Conservation (phyloP, 805 yeast genomes). For the Ogataea degrootiae region DNA sequence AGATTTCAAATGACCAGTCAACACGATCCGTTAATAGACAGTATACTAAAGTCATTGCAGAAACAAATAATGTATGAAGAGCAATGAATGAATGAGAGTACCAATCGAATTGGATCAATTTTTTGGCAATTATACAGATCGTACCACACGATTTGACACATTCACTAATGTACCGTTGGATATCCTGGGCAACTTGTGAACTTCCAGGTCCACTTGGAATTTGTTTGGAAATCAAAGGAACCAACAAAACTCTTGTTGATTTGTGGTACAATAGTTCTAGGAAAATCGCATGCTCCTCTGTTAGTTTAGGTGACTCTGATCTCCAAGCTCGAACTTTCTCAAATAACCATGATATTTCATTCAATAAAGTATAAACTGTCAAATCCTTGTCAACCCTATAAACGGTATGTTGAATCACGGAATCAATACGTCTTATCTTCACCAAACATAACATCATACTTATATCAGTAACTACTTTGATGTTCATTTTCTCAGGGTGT, state of each 20-base stretch:
- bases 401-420: conserved; percentile 14
- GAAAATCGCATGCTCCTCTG: conserved; percentile 11
- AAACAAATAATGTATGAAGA: conserved; percentile 17
- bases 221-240: conserved; percentile 15
- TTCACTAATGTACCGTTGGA: conserved; percentile 12
- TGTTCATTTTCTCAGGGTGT: conserved; percentile 14
- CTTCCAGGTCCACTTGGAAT: not conserved
- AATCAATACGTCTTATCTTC: conserved; percentile 16
- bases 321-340: conserved; percentile 13
- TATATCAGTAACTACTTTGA: conserved; percentile 14
- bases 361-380: conserved; percentile 6
- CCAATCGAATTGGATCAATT: conserved; percentile 18
- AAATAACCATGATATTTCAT: conserved; percentile 8
- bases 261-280: conserved; percentile 17
- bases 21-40: conserved; percentile 16
- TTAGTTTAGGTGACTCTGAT: conserved; percentile 10
- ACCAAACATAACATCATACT: conserved; percentile 9
- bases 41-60: conserved; percentile 22
- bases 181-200: not conserved
- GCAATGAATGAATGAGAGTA: conserved; percentile 22
- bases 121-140: conserved; percentile 18
- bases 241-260: conserved; percentile 13
- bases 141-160: conserved; percentile 21
- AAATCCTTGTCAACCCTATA: conserved; percentile 18
- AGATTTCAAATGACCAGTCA: conserved; percentile 20